Conservation (phyloP, 2,329 filamentous ascomycete genomes). For the Epichloe elymi region DNA sequence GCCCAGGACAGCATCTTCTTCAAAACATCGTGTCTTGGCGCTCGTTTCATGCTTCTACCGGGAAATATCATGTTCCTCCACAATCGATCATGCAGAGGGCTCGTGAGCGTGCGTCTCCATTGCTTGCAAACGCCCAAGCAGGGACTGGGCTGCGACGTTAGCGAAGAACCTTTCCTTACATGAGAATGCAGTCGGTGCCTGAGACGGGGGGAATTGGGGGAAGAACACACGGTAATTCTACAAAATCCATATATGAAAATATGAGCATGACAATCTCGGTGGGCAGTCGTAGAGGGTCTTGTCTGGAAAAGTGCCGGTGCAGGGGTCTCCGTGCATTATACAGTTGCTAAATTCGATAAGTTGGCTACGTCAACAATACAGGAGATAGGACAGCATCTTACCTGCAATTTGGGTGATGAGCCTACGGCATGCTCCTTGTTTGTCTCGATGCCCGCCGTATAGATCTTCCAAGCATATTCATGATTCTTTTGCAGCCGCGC, state of each 20-base stretch:
- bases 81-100: constrained; percentile 15
- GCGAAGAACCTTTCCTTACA: neutral
- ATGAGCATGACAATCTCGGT: constrained; percentile 24
- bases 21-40: constrained; percentile 13
- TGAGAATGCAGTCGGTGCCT: neutral
- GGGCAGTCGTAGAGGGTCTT: constrained; percentile 24
- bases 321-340: constrained; percentile 21
- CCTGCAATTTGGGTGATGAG: constrained; percentile 22
- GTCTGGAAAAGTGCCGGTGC: constrained; percentile 19
- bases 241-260: constrained; percentile 21
- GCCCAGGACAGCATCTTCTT: constrained; percentile 19
- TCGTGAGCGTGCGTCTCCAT: constrained; percentile 19
- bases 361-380: neutral
- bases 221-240: constrained; percentile 16
- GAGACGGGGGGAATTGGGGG: neutral
- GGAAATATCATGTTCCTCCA: constrained; percentile 21
- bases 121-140: constrained; percentile 21
- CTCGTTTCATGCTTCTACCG: constrained; percentile 9
- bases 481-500: constrained; percentile 23
- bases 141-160: constrained; percentile 9
- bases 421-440: constrained; percentile 13
- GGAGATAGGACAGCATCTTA: constrained; percentile 6
- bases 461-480: constrained; percentile 27
- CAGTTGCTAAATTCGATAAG: constrained; percentile 17
- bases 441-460: constrained; percentile 25